These are phyloP conservation scores for Nicotiana paniculata DNA, from an alignment of 257 asterid genomes.

Conservation along the genomic window DNA sequence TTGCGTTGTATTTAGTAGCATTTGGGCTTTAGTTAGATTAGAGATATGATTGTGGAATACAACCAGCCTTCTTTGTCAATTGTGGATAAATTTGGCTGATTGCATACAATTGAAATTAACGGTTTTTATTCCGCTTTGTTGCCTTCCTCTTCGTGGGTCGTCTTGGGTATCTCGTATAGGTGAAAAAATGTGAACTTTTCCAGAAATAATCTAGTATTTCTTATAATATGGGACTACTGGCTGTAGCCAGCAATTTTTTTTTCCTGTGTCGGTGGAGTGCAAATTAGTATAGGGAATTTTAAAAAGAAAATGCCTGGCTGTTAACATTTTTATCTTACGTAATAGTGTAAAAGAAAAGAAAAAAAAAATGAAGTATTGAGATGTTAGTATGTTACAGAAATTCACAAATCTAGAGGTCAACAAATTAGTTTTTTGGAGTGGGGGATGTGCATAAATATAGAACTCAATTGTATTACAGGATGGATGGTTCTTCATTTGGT, in stretches of 20 bases:
- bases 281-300: neutral
- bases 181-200: neutral
- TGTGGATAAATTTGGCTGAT: neutral
- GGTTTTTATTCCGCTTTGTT: neutral
- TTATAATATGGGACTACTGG: neutral
- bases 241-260: neutral
- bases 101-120: neutral
- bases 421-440: neutral
- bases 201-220: neutral
- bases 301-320: neutral
- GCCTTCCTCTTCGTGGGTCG: neutral
- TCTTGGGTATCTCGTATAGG: neutral
- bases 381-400: neutral
- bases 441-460: neutral
- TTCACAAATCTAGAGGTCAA: neutral
- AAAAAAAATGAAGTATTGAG: neutral
- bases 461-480: neutral
- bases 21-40: neutral
- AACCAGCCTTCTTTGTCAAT: neutral
- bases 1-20: neutral
- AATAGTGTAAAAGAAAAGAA: neutral
- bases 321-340: neutral
- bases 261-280: neutral
- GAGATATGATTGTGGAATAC: neutral
- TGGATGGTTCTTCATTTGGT: neutral